phyloP scores from a whole-genome alignment of 1,284 basidiomycete genomes.

The Cryptococcus sp. region DNA sequence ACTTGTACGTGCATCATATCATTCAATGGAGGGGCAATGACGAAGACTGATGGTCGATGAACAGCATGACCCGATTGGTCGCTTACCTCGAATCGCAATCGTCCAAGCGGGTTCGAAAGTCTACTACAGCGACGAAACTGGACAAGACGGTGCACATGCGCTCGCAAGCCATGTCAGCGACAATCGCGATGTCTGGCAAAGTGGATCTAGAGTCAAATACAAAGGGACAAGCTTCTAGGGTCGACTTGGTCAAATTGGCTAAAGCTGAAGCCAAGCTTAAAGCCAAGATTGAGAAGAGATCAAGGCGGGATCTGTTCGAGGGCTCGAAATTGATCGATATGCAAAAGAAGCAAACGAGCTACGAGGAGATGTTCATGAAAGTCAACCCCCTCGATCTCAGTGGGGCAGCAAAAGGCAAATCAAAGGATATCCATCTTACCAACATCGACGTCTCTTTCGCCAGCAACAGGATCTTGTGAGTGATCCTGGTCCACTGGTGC shows the following conservation, averaged over 20 bases:
- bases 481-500: background rate
- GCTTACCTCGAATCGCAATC: constrained; percentile 68
- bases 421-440: constrained; percentile 93
- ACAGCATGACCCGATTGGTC: constrained; percentile 61
- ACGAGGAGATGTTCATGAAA: constrained; percentile 99
- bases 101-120: constrained; percentile 57
- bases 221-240: constrained; percentile 90
- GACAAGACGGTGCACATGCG: constrained; percentile 97
- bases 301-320: constrained; percentile 83
- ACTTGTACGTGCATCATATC: constrained; percentile 39
- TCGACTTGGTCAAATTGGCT: constrained; percentile 97
- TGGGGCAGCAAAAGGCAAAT: constrained; percentile 78
- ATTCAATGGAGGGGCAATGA: background rate
- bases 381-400: constrained; percentile 93
- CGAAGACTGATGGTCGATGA: constrained; percentile 34
- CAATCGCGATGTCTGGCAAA: constrained; percentile 78
- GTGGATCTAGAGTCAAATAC: constrained; percentile 93
- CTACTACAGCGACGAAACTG: constrained; percentile 64
- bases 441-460: constrained; percentile 95
- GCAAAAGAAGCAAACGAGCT: constrained; percentile 91
- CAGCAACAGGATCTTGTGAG: constrained; percentile 84
- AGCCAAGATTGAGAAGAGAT: constrained; percentile 90
- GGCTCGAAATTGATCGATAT: constrained; percentile 93
- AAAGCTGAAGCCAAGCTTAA: constrained; percentile 98
- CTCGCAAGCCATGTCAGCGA: constrained; percentile 72